Percentiles rank a stretch among this genome's conserved stretches.
These are phyloP conservation scores for Myriosclerotinia duriaeana DNA, from an alignment of 2,329 filamentous ascomycete genomes.

Conservation along the genomic window DNA sequence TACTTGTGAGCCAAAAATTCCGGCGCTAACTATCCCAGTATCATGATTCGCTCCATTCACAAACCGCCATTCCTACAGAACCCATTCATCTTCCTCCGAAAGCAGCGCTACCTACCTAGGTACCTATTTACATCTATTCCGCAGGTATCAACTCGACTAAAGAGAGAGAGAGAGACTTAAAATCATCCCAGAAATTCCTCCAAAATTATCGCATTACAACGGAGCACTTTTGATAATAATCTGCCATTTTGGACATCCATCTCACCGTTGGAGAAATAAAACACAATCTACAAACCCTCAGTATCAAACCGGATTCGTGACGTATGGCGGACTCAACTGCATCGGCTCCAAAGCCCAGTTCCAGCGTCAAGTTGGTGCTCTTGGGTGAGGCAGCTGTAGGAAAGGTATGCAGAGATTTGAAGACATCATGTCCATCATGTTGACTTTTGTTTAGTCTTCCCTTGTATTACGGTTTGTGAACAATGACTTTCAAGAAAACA, in stretches of 20 bases:
- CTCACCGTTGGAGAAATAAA: slow-evolving; percentile 2
- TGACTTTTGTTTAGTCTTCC: slow-evolving; percentile 66
- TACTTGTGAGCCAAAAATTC: not conserved
- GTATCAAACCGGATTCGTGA: slow-evolving; percentile 12
- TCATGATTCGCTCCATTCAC: slow-evolving; percentile 13
- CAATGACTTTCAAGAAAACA: slow-evolving; percentile 99
- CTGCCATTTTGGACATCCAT: slow-evolving; percentile 10
- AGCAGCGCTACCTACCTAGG: slow-evolving; percentile 17
- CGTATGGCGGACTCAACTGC: slow-evolving; percentile 71
- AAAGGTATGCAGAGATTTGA: slow-evolving; percentile 65
- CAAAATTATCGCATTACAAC: not conserved
- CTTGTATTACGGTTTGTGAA: slow-evolving; percentile 98
- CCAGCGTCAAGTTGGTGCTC: slow-evolving; percentile 98
- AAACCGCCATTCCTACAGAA: slow-evolving; percentile 1
- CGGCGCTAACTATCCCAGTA: slow-evolving; percentile 9
- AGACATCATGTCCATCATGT: slow-evolving; percentile 1
- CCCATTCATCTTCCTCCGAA: slow-evolving; percentile 15
- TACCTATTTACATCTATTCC: slow-evolving; percentile 12
- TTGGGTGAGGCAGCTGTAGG: slow-evolving; percentile 96
- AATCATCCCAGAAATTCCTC: not conserved
- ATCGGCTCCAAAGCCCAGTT: slow-evolving; percentile 89
- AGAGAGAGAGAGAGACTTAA: not conserved
- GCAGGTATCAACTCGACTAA: slow-evolving; percentile 12
- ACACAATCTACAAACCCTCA: slow-evolving; percentile 8
- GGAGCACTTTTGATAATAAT: not conserved